phyloP scores from a whole-genome alignment of 306 rosid species.

The Argentina anserina region DNA sequence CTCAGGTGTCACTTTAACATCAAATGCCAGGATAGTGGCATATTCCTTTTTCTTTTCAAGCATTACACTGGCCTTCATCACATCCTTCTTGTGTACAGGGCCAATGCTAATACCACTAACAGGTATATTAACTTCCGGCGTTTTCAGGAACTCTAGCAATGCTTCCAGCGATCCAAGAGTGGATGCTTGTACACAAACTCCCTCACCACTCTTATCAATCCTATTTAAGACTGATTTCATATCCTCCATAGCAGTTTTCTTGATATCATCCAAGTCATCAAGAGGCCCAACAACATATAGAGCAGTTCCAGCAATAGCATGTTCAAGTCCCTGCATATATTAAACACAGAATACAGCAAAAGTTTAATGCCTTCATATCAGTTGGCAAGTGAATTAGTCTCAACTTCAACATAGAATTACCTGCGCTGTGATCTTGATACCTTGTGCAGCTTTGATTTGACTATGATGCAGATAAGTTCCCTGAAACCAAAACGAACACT shows the following conservation, averaged over 20 bases:
- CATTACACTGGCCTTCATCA: slow-evolving; percentile 97
- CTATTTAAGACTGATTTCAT: slow-evolving; percentile 76
- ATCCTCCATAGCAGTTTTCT: slow-evolving; percentile 76
- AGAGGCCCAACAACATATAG: slow-evolving; percentile 78
- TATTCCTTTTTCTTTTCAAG: slow-evolving; percentile 85
- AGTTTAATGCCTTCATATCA: too few species aligned
- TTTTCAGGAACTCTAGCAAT: slow-evolving; percentile 82
- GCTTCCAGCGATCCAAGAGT: slow-evolving; percentile 97
- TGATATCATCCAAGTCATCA: slow-evolving; percentile 77
- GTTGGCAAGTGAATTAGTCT: slow-evolving; percentile 3
- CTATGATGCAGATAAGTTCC: slow-evolving; percentile 91
- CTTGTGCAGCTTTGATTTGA: slow-evolving; percentile 98
- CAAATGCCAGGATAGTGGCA: slow-evolving; percentile 90
- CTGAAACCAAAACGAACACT: slow-evolving; percentile 45
- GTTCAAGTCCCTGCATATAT: slow-evolving; percentile 78
- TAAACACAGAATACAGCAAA: not conserved
- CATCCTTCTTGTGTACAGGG: slow-evolving; percentile 94
- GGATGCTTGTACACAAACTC: slow-evolving; percentile 98
- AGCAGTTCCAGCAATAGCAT: slow-evolving; percentile 91
- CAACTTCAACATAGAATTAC: slow-evolving; percentile 39
- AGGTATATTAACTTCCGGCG: slow-evolving; percentile 84
- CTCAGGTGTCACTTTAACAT: slow-evolving; percentile 95
- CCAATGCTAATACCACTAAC: slow-evolving; percentile 93
- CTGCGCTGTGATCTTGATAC: slow-evolving; percentile 94
- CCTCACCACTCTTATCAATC: slow-evolving; percentile 89